Conservation (phyloP, 345 rosid genomes). For the Sisymbrium altissimum region DNA sequence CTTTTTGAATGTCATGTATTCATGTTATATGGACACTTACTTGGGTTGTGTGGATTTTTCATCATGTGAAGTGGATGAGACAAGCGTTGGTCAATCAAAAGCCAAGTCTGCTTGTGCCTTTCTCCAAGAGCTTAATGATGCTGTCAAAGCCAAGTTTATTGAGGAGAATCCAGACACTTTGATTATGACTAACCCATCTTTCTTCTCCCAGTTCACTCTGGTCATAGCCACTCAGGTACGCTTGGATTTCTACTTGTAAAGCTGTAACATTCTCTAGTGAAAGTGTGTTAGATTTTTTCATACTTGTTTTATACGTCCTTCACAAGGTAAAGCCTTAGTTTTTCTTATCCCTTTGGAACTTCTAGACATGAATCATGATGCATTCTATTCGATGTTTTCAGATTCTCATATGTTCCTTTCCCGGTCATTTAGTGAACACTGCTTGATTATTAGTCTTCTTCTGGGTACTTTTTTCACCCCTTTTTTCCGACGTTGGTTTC, state of each 20-base stretch:
- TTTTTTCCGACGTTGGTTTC: neutral
- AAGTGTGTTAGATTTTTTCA: neutral
- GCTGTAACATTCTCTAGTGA: neutral
- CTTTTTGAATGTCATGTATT: neutral
- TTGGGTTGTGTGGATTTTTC: no score
- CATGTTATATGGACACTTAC: no score
- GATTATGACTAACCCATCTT: conserved; percentile 64
- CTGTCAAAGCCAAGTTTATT: conserved; percentile 95
- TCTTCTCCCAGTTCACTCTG: conserved; percentile 86
- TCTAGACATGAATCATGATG: neutral
- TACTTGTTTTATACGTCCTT: neutral
- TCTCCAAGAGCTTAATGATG: conserved; percentile 95
- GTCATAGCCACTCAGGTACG: conserved; percentile 92
- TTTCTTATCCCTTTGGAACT: neutral
- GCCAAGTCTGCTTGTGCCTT: conserved; percentile 86
- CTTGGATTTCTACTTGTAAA: neutral
- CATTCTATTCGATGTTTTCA: conserved; percentile 2
- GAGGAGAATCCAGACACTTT: conserved; percentile 81
- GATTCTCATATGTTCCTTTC: neutral
- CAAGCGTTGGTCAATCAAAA: conserved; percentile 74
- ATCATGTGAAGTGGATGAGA: conserved; percentile 65
- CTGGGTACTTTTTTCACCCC: neutral
- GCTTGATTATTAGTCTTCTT: neutral
- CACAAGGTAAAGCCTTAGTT: neutral
- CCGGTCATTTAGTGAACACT: neutral